Conservation (phyloP, 2,329 filamentous ascomycete genomes). For the Fusarium sp. region DNA sequence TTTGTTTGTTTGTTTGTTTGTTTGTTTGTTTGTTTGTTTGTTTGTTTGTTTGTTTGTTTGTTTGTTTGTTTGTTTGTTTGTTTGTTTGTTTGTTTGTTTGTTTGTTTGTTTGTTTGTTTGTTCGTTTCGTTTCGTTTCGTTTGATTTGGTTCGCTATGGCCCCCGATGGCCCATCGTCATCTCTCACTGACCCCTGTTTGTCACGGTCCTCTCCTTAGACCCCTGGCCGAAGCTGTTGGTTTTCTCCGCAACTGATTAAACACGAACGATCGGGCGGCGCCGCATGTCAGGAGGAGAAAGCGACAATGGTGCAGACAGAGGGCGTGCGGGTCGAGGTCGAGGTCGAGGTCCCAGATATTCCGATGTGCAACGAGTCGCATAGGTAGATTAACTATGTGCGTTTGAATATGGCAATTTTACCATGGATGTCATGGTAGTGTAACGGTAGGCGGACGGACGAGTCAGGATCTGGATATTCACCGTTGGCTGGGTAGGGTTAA, state of each 20-base stretch:
- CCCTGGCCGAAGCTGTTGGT: conserved; percentile 3
- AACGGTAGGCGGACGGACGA: conserved; percentile 30
- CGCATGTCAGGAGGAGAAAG: conserved; percentile 11
- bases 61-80: too few relatives aligned
- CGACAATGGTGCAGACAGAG: conserved; percentile 1
- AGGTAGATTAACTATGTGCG: conserved; percentile 21
- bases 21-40: too few relatives aligned
- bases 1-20: too few relatives aligned
- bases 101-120: too few relatives aligned
- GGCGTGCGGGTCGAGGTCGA: not conserved
- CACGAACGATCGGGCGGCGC: conserved; percentile 20
- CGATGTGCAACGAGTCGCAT: conserved; percentile 9
- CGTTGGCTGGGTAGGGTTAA: conserved; percentile 21
- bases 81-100: too few relatives aligned
- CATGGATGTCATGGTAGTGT: conserved; percentile 9
- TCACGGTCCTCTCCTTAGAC: conserved; percentile 10
- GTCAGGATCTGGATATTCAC: conserved; percentile 31
- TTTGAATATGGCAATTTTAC: conserved; percentile 29
- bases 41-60: too few relatives aligned
- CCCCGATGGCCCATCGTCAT: conserved; percentile 8
- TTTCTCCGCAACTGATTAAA: conserved; percentile 35
- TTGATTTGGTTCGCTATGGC: conserved; percentile 11
- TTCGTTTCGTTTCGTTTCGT: conserved; percentile 37
- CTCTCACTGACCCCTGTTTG: conserved; percentile 12
- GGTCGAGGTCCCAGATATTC: conserved; percentile 8